These are phyloP conservation scores for Thymus quinquecostatus DNA, from an alignment of 257 asterid species.

Conservation along the genomic window DNA sequence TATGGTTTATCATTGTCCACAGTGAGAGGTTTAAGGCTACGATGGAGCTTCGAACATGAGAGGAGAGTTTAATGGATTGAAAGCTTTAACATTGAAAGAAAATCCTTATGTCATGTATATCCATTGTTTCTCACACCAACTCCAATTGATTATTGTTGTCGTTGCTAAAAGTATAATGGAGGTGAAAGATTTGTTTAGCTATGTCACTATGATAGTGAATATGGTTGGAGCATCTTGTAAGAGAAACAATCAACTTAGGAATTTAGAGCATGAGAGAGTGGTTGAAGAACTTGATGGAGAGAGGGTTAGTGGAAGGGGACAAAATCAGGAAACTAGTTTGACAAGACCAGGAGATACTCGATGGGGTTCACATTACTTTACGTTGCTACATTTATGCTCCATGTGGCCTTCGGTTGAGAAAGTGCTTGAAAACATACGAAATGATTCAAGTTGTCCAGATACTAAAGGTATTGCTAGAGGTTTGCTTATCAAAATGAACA, in stretches of 20 bases:
- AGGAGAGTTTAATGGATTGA: background rate
- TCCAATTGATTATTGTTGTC: too few relatives aligned
- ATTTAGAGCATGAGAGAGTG: background rate
- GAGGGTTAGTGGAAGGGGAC: background rate
- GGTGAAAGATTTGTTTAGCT: too few relatives aligned
- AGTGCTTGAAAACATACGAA: background rate
- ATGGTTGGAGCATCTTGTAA: too few relatives aligned
- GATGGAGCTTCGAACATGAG: conserved; percentile 14
- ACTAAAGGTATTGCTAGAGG: background rate
- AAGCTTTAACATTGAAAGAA: too few relatives aligned
- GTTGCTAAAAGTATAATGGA: too few relatives aligned
- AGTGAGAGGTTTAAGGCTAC: background rate
- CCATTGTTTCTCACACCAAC: too few relatives aligned
- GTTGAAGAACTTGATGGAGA: background rate
- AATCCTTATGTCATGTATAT: too few relatives aligned
- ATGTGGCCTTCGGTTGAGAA: background rate
- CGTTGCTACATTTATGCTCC: background rate
- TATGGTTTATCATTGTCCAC: background rate
- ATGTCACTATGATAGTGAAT: too few relatives aligned
- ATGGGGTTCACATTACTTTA: conserved; percentile 3
- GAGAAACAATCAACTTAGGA: too few relatives aligned
- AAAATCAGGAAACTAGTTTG: conserved; percentile 9
- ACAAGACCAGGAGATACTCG: background rate
- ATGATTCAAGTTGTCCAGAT: background rate
- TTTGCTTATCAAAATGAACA: background rate